Evolutionary conservation across 768 basidiomycete species (phyloP), one percentile per base, ranked within the genome.

Genomic region (Astraeus odoratus): DNA sequence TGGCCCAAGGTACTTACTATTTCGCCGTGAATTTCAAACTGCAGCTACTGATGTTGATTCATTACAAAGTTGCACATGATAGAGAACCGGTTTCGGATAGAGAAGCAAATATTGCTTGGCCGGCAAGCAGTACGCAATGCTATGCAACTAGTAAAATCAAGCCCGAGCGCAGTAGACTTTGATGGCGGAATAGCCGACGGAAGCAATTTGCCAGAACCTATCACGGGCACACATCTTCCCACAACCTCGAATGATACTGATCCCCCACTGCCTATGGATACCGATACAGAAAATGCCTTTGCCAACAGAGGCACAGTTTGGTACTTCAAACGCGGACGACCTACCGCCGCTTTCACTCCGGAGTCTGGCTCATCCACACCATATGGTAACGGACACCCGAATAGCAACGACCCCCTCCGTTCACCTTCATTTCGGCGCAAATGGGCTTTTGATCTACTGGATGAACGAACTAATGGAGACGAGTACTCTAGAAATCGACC

Each of bases 1-100:
- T 99, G 92, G 92, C 95, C 96, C 0, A 97, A 95, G 71, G 88
- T 95, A 51, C 46, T 69, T 41, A 3, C n/a, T 15, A 12, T 44
- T 20, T 31, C 9, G 20, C 9, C 19, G 7, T n/a, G 18, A 1
- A 5, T n/a, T 43, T 30, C 31, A 29, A 15, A 12, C 15, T 35
- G 5, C 2, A 35, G 15, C 3, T 39, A 48, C 43, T 59, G 29
- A 61, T 38, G 19, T 47, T 15, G 1, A n/a, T 13, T 39, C 23
- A 15, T 15, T 40, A 8, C 35, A 37, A 39, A 94, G 92, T 67
- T 96, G 12, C 91, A 90, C 55, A 97, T 98, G 78, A 88, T 97
- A 47, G 81, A 85, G 58, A 97, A 98, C 61, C 76, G 95, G n/a
- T 74, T 80, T 52, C 77, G 78, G 8, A 71, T 90, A n/a, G 85